These are phyloP conservation scores for Yamadazyma aaseri DNA, from an alignment of 1,139 yeast genomes.

Conservation along the genomic window DNA sequence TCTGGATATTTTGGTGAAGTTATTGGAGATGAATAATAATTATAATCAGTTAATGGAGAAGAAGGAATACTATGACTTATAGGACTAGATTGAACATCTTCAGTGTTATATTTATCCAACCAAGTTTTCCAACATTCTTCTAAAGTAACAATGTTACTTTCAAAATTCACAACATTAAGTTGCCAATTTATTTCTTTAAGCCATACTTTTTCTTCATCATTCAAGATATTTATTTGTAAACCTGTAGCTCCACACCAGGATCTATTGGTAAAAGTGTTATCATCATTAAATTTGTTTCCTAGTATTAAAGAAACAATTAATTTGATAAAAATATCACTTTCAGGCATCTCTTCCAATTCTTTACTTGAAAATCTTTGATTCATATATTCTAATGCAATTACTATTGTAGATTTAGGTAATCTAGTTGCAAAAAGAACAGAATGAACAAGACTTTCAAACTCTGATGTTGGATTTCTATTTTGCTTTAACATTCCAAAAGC, in stretches of 20 bases:
- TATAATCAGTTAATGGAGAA: slow-evolving; percentile 17
- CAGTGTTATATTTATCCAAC: slow-evolving; percentile 33
- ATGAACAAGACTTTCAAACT: slow-evolving; percentile 59
- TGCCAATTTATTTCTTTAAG: slow-evolving; percentile 50
- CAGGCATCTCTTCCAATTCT: slow-evolving; percentile 27
- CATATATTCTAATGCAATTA: slow-evolving; percentile 77
- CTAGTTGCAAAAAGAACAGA: slow-evolving; percentile 87
- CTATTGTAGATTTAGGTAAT: slow-evolving; percentile 76
- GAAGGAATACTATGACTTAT: slow-evolving; percentile 19
- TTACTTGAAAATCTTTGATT: slow-evolving; percentile 41
- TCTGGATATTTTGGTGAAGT: slow-evolving; percentile 19
- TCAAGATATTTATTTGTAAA: slow-evolving; percentile 57
- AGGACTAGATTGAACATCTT: slow-evolving; percentile 4
- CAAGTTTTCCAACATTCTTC: slow-evolving; percentile 51
- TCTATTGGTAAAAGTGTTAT: slow-evolving; percentile 90
- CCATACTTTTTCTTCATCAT: slow-evolving; percentile 75
- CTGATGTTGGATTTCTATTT: slow-evolving; percentile 47
- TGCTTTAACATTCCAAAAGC: slow-evolving; percentile 60
- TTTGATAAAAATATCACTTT: slow-evolving; percentile 55
- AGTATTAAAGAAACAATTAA: slow-evolving; percentile 71
- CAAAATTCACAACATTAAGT: slow-evolving; percentile 45
- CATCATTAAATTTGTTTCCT: slow-evolving; percentile 94
- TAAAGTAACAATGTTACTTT: slow-evolving; percentile 39
- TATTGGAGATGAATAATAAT: slow-evolving; percentile 21
- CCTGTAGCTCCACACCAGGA: slow-evolving; percentile 97